These are phyloP conservation scores for Petasospora rhodanensis DNA, from an alignment of 1,139 yeast species.

Conservation along the genomic window DNA sequence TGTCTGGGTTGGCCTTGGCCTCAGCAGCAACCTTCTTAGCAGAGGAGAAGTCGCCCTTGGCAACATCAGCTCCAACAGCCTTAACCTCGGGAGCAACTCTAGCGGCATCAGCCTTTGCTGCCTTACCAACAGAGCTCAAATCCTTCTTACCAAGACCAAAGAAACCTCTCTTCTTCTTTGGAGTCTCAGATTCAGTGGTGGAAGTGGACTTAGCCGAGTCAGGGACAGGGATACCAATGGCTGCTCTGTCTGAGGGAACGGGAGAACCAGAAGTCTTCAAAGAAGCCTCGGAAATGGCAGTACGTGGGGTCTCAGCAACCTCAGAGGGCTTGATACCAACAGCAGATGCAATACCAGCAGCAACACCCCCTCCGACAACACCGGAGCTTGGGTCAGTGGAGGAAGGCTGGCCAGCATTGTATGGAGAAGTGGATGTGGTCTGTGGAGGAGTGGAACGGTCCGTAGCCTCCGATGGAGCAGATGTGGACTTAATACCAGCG, in stretches of 20 bases:
- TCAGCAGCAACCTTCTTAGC: conserved; percentile 18
- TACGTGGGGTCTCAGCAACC: background rate
- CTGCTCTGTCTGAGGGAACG: conserved; percentile 9
- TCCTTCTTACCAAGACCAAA: conserved; percentile 12
- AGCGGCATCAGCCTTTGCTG: conserved; percentile 16
- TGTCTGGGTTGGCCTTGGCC: conserved; percentile 18
- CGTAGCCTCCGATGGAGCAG: too few relatives aligned
- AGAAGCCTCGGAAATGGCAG: conserved; percentile 1
- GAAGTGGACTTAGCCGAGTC: conserved; percentile 1
- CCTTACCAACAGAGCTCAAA: conserved; percentile 11
- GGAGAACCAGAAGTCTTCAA: conserved; percentile 1
- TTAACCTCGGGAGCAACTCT: conserved; percentile 21
- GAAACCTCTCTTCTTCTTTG: conserved; percentile 8
- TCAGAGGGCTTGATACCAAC: conserved; percentile 6
- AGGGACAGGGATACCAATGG: conserved; percentile 6
- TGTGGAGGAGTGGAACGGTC: too few relatives aligned
- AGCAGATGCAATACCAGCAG: conserved; percentile 8
- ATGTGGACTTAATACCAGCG: too few relatives aligned
- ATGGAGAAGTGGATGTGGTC: background rate
- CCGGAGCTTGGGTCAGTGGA: conserved; percentile 1
- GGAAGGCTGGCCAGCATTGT: background rate
- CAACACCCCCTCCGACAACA: conserved; percentile 7
- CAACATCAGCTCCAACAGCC: conserved; percentile 26
- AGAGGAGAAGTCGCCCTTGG: conserved; percentile 22
- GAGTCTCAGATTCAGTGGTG: background rate